phyloP scores from a whole-genome alignment of 2,329 filamentous ascomycete genomes.

The Cercospora citrullina region DNA sequence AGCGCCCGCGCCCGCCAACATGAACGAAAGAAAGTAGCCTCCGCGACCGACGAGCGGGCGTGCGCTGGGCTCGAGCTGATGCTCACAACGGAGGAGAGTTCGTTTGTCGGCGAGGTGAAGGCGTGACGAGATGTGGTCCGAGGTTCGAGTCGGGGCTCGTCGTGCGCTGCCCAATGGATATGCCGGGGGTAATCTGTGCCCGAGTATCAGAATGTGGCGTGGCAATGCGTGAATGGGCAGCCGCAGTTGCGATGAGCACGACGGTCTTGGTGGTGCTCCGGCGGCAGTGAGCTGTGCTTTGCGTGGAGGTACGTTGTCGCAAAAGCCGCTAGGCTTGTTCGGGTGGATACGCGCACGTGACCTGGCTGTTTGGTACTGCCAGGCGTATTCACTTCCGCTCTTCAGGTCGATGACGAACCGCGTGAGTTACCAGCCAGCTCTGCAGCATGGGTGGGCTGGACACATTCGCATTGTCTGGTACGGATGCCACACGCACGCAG shows the following conservation, averaged over 20 bases:
- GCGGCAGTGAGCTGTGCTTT: neutral
- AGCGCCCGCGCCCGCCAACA: slow-evolving; percentile 40
- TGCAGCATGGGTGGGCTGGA: neutral
- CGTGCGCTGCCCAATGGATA: slow-evolving; percentile 13
- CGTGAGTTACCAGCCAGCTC: neutral
- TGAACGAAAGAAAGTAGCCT: slow-evolving; percentile 34
- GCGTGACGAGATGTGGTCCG: slow-evolving; percentile 10
- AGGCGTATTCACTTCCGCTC: neutral
- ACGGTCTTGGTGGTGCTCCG: neutral
- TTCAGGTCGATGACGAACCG: neutral
- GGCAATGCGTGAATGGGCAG: slow-evolving; percentile 2
- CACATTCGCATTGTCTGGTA: slow-evolving; percentile 3
- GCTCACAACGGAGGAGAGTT: neutral
- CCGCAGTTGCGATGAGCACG: slow-evolving; percentile 3
- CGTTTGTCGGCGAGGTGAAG: slow-evolving; percentile 2
- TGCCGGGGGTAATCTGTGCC: slow-evolving; percentile 8
- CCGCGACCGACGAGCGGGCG: neutral
- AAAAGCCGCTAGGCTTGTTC: neutral
- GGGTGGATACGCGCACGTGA: neutral
- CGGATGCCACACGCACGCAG: neutral
- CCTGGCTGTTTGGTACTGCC: neutral
- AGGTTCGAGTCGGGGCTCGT: slow-evolving; percentile 9
- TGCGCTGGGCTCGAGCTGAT: neutral
- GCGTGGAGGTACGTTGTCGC: slow-evolving; percentile 3
- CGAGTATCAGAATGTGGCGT: slow-evolving; percentile 1